Percentiles rank a stretch among this genome's conserved stretches.
These are phyloP conservation scores for Pinus albicaulis DNA, from an alignment of 75 land plant genomes.

Conservation along the genomic window DNA sequence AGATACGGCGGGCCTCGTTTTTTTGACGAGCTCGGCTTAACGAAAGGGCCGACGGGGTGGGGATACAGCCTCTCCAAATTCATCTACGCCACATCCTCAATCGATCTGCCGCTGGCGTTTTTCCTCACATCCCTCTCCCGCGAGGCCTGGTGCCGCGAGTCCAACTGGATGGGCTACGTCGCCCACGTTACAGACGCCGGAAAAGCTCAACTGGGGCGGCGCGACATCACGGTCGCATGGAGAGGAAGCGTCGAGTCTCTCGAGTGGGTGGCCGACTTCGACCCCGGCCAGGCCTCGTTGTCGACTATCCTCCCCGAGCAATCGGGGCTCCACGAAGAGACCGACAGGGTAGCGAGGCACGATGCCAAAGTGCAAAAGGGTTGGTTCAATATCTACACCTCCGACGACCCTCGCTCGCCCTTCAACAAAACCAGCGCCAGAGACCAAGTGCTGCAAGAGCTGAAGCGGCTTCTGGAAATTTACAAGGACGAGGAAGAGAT, in stretches of 20 bases:
- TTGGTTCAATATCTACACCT: constrained; percentile 66
- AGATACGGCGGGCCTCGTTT: constrained; percentile 36
- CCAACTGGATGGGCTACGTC: constrained; percentile 87
- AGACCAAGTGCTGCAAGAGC: constrained; percentile 45
- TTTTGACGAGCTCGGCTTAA: constrained; percentile 45
- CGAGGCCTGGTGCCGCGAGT: constrained; percentile 73
- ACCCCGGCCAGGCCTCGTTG: neutral
- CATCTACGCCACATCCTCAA: constrained; percentile 69
- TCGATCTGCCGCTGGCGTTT: constrained; percentile 48
- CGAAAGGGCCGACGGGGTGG: constrained; percentile 16
- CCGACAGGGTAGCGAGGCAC: neutral
- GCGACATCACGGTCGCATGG: constrained; percentile 30
- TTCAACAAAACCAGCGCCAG: constrained; percentile 59
- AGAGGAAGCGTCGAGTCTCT: constrained; percentile 17
- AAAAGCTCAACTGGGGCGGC: constrained; percentile 10
- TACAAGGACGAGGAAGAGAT: constrained; percentile 18
- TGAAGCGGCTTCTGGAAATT: constrained; percentile 7
- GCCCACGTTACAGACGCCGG: constrained; percentile 67
- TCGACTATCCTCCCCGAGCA: neutral
- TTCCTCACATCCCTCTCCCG: constrained; percentile 41
- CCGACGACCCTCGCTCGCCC: constrained; percentile 41
- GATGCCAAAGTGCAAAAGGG: constrained; percentile 39
- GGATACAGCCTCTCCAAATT: constrained; percentile 54
- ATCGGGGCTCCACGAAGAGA: neutral
- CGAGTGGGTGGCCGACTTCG: constrained; percentile 33